These are phyloP conservation scores for Pyronema omphalodes DNA, from an alignment of 495 filamentous ascomycete species.

Conservation along the genomic window DNA sequence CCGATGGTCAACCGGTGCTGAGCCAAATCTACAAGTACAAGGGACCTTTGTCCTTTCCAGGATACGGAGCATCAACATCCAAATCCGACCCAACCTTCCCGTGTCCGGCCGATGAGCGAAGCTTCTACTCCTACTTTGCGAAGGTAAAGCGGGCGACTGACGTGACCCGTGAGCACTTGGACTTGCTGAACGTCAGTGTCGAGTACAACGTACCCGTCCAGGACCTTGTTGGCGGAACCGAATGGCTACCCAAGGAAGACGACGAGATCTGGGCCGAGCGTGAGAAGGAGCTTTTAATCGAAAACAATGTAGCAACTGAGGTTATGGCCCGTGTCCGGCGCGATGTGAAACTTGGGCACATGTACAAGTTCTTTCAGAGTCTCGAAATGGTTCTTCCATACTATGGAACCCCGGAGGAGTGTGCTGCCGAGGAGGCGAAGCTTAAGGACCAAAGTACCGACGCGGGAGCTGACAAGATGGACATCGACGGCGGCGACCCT, in stretches of 20 bases:
- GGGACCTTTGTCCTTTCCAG: constrained; percentile 2
- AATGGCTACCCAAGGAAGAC: constrained; percentile 10
- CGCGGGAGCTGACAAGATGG: background rate
- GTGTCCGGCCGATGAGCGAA: constrained; percentile 8
- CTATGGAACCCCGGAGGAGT: constrained; percentile 13
- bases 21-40: background rate
- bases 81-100: constrained; percentile 13
- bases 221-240: constrained; percentile 12
- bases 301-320: constrained; percentile 15
- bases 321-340: constrained; percentile 17
- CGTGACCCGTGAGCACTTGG: constrained; percentile 19
- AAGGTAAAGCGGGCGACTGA: constrained; percentile 23
- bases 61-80: background rate
- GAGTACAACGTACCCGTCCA: constrained; percentile 21
- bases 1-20: background rate
- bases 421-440: constrained; percentile 10
- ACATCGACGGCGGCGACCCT: background rate
- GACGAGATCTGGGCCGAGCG: constrained; percentile 15
- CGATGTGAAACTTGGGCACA: constrained; percentile 21
- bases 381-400: constrained; percentile 19
- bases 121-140: constrained; percentile 19
- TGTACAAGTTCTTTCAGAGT: constrained; percentile 22
- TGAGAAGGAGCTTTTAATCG: constrained; percentile 16
- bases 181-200: constrained; percentile 18
- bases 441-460: constrained; percentile 8